Evolutionary conservation across 73 alveolate species (phyloP), one percentile per base, ranked within the genome.

Genomic region (Paramecium pentaurelia): DNA sequence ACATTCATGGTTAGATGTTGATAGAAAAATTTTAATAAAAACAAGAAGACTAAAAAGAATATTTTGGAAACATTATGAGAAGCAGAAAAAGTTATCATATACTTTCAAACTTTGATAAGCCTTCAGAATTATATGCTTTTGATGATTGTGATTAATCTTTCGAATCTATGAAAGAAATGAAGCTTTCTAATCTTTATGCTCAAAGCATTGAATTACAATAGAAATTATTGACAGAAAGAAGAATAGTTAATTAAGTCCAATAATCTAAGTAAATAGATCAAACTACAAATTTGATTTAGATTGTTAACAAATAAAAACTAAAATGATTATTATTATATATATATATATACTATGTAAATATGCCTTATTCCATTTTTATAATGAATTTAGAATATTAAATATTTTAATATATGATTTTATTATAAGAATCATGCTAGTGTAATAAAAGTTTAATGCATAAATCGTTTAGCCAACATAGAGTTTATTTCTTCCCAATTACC

Each of bases 401-500:
- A 51, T 51, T 12, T 16, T 12, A 4, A 51, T 51, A 54, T 18
- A 54, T n/a, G 12, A 54, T 18, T 18, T 16, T 54, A 54, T 54
- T n/a, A 54, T 54, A 54, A 54, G 70, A 64, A 64, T 64, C 84
- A 64, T 12, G 84, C 9, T 12, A 64, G 84, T 64, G 84, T 73
- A 38, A 84, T 86, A 49, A 87, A 60, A n/a, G 95, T 60, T 18
- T 95, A 36, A 77, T 97, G 99, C 99, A 97, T 97, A 83, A 97
- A 97, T 80, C 99, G 70, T 54, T 96, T 95, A n/a, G 92, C 77
- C 18, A 83, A 90, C 96, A 97, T 86, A 6, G 96, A 95, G 11
- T 95, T 71, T 6, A 95, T 86, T 22, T 85, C 89, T 58, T 97
- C 98, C 99, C 99, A 97, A 58, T 94, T 90, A 42, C 97, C 97